Evolutionary conservation across 306 rosid species (phyloP).

Genomic region (Lathyrus sativus): DNA sequence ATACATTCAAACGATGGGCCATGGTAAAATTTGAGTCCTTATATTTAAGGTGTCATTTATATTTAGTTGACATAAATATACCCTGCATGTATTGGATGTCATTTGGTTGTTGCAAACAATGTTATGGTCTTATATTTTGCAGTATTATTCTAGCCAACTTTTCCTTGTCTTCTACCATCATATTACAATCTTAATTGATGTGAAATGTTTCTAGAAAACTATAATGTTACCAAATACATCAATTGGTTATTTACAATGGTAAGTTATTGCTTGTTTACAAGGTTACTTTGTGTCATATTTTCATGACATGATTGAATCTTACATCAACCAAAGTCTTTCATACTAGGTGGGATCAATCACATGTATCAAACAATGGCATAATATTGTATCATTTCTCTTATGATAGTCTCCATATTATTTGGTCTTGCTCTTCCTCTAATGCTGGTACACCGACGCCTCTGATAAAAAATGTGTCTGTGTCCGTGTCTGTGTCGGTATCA

Average conservation of each 20-base stretch:
- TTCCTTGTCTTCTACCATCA: conserved; percentile 14
- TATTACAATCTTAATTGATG: conserved; percentile 15
- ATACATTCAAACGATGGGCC: conserved; percentile 91
- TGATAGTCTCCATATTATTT: background rate
- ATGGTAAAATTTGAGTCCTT: conserved; percentile 56
- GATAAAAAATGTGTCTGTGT: too few relatives aligned
- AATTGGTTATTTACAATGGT: background rate
- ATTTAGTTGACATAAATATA: conserved; percentile 20
- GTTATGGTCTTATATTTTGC: conserved; percentile 4
- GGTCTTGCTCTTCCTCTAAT: conserved; percentile 7
- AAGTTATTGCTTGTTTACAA: conserved; percentile 10
- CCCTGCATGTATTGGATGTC: conserved; percentile 22
- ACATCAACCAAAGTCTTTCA: background rate
- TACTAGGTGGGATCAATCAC: background rate
- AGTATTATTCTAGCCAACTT: conserved; percentile 14
- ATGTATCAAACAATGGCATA: background rate
- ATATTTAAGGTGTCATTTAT: conserved; percentile 22
- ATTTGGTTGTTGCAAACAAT: conserved; percentile 12
- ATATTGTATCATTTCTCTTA: background rate
- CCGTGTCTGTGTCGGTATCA: too few relatives aligned
- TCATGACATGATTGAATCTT: background rate
- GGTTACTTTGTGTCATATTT: conserved; percentile 12
- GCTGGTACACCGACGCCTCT: background rate
- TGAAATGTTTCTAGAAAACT: conserved; percentile 6
- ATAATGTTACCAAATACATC: background rate